phyloP scores from a whole-genome alignment of 176 grass and related monocot genomes.

The Paspalum notatum region DNA sequence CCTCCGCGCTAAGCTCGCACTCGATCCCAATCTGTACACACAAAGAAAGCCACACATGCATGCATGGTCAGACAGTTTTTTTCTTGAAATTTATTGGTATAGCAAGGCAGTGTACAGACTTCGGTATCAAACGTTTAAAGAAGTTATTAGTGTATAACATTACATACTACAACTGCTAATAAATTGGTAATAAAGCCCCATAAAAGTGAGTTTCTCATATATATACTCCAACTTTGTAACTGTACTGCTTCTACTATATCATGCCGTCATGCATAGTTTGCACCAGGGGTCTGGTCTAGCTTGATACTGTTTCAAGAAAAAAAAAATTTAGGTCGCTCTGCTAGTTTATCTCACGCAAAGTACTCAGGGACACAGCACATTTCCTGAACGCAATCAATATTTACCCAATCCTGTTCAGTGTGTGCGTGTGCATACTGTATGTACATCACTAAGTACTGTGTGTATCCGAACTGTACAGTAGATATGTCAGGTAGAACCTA shows the following conservation, averaged over 20 bases:
- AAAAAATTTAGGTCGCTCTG: neutral
- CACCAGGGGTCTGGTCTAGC: neutral
- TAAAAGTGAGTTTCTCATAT: too few species aligned
- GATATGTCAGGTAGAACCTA: slow-evolving; percentile 15
- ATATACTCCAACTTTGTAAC: neutral
- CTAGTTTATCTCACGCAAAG: neutral
- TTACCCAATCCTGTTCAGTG: neutral
- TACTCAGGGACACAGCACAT: slow-evolving; percentile 12
- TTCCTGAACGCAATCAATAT: slow-evolving; percentile 24
- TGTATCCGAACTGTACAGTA: slow-evolving; percentile 11
- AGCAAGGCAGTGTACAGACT: neutral
- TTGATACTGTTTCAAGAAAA: slow-evolving; percentile 1
- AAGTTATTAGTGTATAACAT: too few species aligned
- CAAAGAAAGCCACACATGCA: neutral
- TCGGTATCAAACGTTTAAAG: too few species aligned
- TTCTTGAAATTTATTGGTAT: neutral
- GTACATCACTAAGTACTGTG: neutral
- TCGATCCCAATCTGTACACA: slow-evolving; percentile 83
- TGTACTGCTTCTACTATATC: neutral
- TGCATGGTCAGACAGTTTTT: neutral
- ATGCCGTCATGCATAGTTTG: neutral
- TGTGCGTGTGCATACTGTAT: neutral
- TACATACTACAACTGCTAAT: too few species aligned
- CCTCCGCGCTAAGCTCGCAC: slow-evolving; percentile 83
- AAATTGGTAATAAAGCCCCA: too few species aligned